A percentile compares a stretch with the other conserved stretches of the same genome.
Evolutionary conservation across 1,284 basidiomycete genomes (phyloP).

Genomic region (Phylloporus sp.): DNA sequence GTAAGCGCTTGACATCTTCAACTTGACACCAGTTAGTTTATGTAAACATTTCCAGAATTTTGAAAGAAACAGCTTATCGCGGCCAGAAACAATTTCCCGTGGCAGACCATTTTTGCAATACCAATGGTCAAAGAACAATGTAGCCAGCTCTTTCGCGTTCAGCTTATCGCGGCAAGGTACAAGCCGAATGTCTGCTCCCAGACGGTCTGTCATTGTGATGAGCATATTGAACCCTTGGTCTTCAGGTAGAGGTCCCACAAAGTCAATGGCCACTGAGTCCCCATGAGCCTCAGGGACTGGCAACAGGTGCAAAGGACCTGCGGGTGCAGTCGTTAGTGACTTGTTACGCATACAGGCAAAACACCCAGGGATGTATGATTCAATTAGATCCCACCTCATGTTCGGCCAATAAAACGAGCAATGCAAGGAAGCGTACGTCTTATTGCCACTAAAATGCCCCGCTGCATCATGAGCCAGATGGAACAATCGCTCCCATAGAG

Average conservation of each 20-base stretch:
- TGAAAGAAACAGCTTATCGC: not conserved
- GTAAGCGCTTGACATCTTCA: not conserved
- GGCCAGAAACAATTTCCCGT: not conserved
- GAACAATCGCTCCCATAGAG: too few species aligned
- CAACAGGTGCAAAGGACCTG: not conserved
- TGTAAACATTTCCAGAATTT: not conserved
- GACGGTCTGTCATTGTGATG: not conserved
- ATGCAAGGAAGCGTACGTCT: too few species aligned
- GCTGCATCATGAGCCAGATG: too few species aligned
- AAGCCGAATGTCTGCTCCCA: not conserved
- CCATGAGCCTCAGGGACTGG: not conserved
- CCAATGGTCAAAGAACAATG: not conserved
- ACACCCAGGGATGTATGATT: not conserved
- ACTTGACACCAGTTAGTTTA: not conserved
- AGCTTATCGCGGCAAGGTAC: not conserved
- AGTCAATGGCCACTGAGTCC: not conserved
- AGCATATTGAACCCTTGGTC: not conserved
- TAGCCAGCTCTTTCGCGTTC: not conserved
- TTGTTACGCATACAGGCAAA: not conserved
- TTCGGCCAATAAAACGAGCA: not conserved
- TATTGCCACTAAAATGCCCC: too few species aligned
- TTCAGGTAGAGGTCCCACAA: not conserved
- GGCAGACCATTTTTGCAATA: conserved; percentile 1
- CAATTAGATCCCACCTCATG: not conserved
- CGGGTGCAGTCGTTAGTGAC: not conserved